These are phyloP conservation scores for Penicillium steckii DNA, from an alignment of 495 filamentous ascomycete species.

Conservation along the genomic window DNA sequence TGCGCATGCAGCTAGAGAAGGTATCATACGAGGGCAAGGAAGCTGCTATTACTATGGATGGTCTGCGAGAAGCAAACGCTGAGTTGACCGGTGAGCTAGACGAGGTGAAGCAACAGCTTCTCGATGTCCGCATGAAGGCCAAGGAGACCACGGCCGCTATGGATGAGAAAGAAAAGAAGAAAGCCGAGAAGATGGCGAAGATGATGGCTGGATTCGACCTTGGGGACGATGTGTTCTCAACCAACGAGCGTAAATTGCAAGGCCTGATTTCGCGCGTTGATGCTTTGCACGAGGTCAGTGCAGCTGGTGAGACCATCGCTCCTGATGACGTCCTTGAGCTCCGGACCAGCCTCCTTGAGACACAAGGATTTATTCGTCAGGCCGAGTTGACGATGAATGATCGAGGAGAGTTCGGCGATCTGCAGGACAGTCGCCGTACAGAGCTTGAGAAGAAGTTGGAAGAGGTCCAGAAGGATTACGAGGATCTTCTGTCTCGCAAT, in stretches of 20 bases:
- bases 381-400: conserved; percentile 80
- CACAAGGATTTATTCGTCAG: conserved; percentile 89
- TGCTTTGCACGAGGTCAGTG: conserved; percentile 69
- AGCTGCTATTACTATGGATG: conserved; percentile 95
- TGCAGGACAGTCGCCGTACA: conserved; percentile 61
- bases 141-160: conserved; percentile 84
- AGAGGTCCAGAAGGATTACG: conserved; percentile 74
- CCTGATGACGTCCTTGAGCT: conserved; percentile 79
- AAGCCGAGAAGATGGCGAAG: conserved; percentile 98
- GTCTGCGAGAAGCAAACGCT: conserved; percentile 89
- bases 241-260: conserved; percentile 82
- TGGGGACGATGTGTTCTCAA: conserved; percentile 83
- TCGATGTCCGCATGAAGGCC: conserved; percentile 92
- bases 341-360: conserved; percentile 75
- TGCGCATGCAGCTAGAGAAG: conserved; percentile 94
- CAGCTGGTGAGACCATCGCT: conserved; percentile 72
- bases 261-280: conserved; percentile 80
- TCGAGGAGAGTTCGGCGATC: conserved; percentile 57
- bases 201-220: conserved; percentile 99
- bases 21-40: conserved; percentile 96
- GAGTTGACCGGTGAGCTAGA: conserved; percentile 91
- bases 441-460: conserved; percentile 74
- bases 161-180: conserved; percentile 97
- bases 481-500: conserved; percentile 76
- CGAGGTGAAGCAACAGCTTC: conserved; percentile 92